Base-by-base conservation (phyloP, 176 grass and related monocot genomes). In the Leersia perrieri region DNA sequence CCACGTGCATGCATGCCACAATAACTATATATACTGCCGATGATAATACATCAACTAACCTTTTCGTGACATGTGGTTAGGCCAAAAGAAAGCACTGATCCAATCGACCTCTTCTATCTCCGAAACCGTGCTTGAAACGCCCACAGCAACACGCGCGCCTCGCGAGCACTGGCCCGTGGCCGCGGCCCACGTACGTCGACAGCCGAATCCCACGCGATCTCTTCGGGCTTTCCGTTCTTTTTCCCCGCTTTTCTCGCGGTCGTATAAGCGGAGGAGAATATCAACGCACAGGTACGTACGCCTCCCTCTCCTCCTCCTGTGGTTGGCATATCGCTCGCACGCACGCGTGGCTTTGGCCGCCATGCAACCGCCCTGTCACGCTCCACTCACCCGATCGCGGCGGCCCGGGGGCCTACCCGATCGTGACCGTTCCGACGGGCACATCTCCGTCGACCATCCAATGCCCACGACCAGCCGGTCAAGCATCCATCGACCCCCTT, bases 151-250 rank as follows among this genome's bases (percentile, higher is more conserved):
- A 9, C 9, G 12, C 51, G 20, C 7, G 16, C 2, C 60, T 36
- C 12, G 26, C 49, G 6, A 55, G 49, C 49, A 55, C 15, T 5
- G n/a, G 65, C 66, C 28, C 18, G 26, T 10, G 28, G 35, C 72
- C 33, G 53, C 41, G 67, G 61, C 62, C 75, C 87, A 84, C 81
- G 75, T 88, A 84, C 81, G 75, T 88, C 69, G 87, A 73, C 86
- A 27, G 22, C 44, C 40, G 66, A 63, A 87, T 66, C 67, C 28
- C 35, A 14, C 18, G 32, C 65, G 66, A 82, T 82, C 73, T 16
- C 32, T n/a, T 53, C 7, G 49, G 49, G 18, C 49, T 53, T 23
- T 58, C 14, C n/a, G n/a, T 5, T 33, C 33, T 82, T 53, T 33
- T 27, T 14, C 22, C 28, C 42, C 22, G 14, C 18, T 27, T 12